Percentiles rank a stretch among this genome's conserved stretches.
Evolutionary conservation across 257 asterid genomes (phyloP).

Genomic region (Petrea volubilis): DNA sequence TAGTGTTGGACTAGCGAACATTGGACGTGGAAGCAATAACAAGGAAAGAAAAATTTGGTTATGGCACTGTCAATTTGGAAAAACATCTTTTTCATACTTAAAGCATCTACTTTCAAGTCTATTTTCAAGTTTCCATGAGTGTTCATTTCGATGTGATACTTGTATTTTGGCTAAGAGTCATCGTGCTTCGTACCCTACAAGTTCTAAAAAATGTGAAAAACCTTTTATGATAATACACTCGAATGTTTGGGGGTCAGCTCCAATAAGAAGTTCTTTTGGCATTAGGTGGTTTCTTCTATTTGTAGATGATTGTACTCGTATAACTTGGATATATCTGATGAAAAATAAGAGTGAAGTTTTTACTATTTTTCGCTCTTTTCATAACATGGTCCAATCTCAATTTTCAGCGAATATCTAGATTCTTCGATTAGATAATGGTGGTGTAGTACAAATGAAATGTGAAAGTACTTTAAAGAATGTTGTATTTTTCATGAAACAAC

Average conservation of each 20-base stretch:
- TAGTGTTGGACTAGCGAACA: neutral
- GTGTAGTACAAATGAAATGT: neutral
- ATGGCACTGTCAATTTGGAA: neutral
- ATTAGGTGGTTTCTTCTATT: neutral
- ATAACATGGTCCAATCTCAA: conserved; percentile 1
- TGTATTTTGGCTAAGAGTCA: conserved; percentile 4
- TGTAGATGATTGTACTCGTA: neutral
- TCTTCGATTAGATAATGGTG: conserved; percentile 3
- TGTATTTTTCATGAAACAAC: neutral
- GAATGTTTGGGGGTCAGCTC: neutral
- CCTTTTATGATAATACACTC: neutral
- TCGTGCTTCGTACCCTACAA: neutral
- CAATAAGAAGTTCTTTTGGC: neutral
- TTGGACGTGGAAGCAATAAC: too few species aligned
- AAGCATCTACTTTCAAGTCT: neutral
- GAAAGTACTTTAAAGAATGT: neutral
- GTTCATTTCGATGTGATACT: neutral
- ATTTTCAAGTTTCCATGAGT: neutral
- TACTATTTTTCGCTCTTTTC: neutral
- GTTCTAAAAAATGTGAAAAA: neutral
- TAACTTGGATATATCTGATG: conserved; percentile 10
- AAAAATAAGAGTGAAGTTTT: neutral
- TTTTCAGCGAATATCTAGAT: neutral
- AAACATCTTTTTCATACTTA: neutral
- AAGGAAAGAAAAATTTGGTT: neutral